Evolutionary conservation across 2,329 filamentous ascomycete genomes (phyloP).

Genomic region (Hymenoscyphus linearis): DNA sequence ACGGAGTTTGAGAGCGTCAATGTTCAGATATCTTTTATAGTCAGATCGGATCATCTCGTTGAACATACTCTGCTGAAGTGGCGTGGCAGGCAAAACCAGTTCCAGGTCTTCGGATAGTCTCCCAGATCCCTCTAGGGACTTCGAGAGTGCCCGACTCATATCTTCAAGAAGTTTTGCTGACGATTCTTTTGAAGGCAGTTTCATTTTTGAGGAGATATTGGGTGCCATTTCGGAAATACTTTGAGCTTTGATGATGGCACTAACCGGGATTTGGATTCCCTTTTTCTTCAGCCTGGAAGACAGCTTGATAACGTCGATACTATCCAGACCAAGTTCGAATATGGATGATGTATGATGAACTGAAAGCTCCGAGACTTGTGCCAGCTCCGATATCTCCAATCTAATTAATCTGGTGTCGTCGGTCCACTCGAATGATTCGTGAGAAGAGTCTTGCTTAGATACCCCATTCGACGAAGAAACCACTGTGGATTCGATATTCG

Average conservation of each 20-base stretch:
- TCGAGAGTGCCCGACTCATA: constrained; percentile 34
- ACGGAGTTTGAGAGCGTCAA: constrained; percentile 65
- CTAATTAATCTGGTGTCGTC: constrained; percentile 47
- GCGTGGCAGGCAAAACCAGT: constrained; percentile 66
- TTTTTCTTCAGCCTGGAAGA: constrained; percentile 62
- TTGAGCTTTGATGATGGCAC: constrained; percentile 68
- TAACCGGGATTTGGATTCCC: constrained; percentile 60
- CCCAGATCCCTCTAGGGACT: constrained; percentile 34
- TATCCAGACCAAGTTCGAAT: constrained; percentile 81
- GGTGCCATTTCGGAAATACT: constrained; percentile 58
- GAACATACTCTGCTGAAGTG: constrained; percentile 82
- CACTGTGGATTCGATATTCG: background rate
- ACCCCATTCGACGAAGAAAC: background rate
- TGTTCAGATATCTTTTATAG: constrained; percentile 77
- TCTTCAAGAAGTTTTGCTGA: constrained; percentile 20
- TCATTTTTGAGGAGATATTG: constrained; percentile 18
- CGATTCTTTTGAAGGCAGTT: background rate
- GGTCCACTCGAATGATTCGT: constrained; percentile 52
- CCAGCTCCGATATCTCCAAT: constrained; percentile 58
- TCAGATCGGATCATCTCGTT: constrained; percentile 73
- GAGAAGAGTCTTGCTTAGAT: background rate
- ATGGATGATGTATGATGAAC: constrained; percentile 60
- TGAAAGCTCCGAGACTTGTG: constrained; percentile 44
- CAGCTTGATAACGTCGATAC: constrained; percentile 84
- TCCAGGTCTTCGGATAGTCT: constrained; percentile 43